Percentiles rank a stretch among this genome's conserved stretches.
These are phyloP conservation scores for Lentinula sp. DNA, from an alignment of 768 basidiomycete species.

Conservation along the genomic window DNA sequence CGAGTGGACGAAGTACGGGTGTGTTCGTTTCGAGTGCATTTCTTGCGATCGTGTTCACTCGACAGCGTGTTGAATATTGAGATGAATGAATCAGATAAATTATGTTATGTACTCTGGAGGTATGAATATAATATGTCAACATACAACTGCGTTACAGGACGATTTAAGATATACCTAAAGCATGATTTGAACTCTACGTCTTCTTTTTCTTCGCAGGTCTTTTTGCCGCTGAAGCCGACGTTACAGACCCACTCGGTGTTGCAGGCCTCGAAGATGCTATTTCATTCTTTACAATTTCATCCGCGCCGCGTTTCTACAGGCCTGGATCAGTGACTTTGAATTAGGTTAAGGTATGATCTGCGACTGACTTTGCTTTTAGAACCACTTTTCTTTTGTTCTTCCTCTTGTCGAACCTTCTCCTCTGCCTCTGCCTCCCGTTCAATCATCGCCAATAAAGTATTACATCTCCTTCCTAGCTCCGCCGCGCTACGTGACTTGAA, in stretches of 20 bases:
- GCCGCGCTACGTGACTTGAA: constrained; percentile 90
- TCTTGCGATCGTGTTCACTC: too few relatives aligned
- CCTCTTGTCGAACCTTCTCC: constrained; percentile 29
- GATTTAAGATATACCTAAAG: background rate
- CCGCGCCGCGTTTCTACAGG: constrained; percentile 63
- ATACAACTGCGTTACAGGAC: background rate
- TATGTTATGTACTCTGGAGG: too few relatives aligned
- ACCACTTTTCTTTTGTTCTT: constrained; percentile 56
- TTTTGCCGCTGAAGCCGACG: constrained; percentile 38
- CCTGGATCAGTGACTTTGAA: background rate
- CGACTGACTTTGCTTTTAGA: constrained; percentile 57
- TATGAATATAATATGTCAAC: background rate
- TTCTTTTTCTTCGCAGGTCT: constrained; percentile 67
- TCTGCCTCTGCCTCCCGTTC: constrained; percentile 79
- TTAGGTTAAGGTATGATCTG: background rate
- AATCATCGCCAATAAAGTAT: constrained; percentile 84
- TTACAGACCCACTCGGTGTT: constrained; percentile 46
- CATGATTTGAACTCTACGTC: constrained; percentile 23
- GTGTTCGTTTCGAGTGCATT: too few relatives aligned
- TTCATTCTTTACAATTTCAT: constrained; percentile 50
- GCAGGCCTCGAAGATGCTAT: constrained; percentile 41
- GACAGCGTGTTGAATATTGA: too few relatives aligned
- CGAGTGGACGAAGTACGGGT: too few relatives aligned
- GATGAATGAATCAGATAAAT: too few relatives aligned
- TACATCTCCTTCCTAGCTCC: constrained; percentile 83